phyloP scores from a whole-genome alignment of 2,329 filamentous ascomycete species.

The Cyphellophora europaea region DNA sequence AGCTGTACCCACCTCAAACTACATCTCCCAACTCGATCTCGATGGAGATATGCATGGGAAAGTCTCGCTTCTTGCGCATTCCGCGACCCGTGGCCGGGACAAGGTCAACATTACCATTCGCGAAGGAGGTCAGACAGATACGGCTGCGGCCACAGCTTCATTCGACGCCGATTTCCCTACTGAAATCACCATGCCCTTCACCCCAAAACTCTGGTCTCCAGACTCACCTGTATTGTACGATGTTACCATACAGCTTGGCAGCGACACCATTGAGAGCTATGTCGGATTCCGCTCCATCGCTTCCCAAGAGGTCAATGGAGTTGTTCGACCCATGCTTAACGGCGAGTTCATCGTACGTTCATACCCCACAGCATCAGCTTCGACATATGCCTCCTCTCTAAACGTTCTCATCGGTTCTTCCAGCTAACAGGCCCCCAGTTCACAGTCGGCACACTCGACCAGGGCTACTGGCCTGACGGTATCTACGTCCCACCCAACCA shows the following conservation, averaged over 20 bases:
- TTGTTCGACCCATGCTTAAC: constrained; percentile 20
- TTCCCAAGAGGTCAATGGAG: constrained; percentile 45
- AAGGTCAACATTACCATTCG: constrained; percentile 30
- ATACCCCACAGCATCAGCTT: neutral
- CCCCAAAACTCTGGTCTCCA: constrained; percentile 51
- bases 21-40: constrained; percentile 24
- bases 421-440: constrained; percentile 44
- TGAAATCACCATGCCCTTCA: constrained; percentile 22
- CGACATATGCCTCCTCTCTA: constrained; percentile 31
- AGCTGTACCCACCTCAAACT: constrained; percentile 48
- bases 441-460: constrained; percentile 59
- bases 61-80: constrained; percentile 41
- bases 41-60: constrained; percentile 27
- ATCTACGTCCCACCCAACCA: constrained; percentile 55
- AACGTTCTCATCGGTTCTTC: constrained; percentile 36
- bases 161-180: neutral
- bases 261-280: constrained; percentile 53
- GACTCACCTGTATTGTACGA: constrained; percentile 56
- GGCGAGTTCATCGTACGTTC: neutral
- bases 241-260: constrained; percentile 41
- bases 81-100: constrained; percentile 36
- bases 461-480: constrained; percentile 64
- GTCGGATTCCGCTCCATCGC: constrained; percentile 60
- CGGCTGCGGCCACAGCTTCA: neutral
- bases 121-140: constrained; percentile 16